Evolutionary conservation across 2,329 filamentous ascomycete species (phyloP), one percentile per base, ranked within the genome.

Genomic region (Penicillium sp.): DNA sequence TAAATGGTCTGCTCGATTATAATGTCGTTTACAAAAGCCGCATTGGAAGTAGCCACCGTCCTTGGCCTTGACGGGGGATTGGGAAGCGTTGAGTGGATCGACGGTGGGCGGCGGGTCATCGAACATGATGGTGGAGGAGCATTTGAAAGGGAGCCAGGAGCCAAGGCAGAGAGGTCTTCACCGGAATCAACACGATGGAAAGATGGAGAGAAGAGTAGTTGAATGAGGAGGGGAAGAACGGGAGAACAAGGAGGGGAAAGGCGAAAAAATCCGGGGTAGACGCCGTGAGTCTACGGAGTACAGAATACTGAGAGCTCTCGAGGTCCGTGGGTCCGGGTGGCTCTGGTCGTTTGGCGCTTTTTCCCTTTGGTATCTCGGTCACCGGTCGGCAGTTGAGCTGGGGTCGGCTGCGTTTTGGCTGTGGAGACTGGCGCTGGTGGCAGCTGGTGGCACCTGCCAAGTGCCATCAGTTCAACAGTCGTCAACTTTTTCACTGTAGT

Each of bases 1-100:
- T 24, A 85, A 73, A 69, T 84, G 82, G 67, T 85, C 82, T 4
- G 81, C 77, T 31, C 82, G 76, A 11, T 79, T 80, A 69, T 84
- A 85, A 54, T 75, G 79, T 51, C 80, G 81, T 59, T 78, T 77
- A 68, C 82, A 85, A 54, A 80, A 80, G 60, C 80, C 80, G 64
- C 82, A 84, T 65, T 81, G 79, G 65, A 82, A 83, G 47, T 70
- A 71, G 5, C 66, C 69, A 27, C 63, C 62, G 6, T 62, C 65
- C 19, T 61, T 64, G 16, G 51, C 52, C 43, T 67, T 63, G 16
- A 54, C 19, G 13, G 53, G 22, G 18, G 60, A 55, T 33, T 56
- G 58, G n/a, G 55, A 46, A 2, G 55, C 27, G 49, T 37, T 27
- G 11, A 47, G 37, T 14, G 18, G 51, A 11, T 55, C 60, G 7